These are phyloP conservation scores for Clarireedia homoeocarpa DNA, from an alignment of 2,329 filamentous ascomycete species.

Conservation along the genomic window DNA sequence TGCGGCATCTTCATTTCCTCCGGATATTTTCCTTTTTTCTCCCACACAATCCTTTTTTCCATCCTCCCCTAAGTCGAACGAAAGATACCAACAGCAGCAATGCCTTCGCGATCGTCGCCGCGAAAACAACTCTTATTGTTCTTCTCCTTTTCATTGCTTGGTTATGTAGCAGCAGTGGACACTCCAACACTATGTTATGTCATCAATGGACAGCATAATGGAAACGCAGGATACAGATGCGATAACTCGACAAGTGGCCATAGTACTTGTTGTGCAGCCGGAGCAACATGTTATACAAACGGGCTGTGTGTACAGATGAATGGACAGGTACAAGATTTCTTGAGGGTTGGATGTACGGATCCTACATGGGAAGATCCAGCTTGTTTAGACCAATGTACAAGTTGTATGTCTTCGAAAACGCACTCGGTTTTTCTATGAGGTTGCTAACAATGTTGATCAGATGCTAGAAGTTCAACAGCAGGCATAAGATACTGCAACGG, in stretches of 20 bases:
- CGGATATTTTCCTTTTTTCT: no score
- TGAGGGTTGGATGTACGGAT: conserved; percentile 24
- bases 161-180: background rate
- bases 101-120: background rate
- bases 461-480: conserved; percentile 14
- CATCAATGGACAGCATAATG: conserved; percentile 12
- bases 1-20: no score
- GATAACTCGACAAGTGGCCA: conserved; percentile 19
- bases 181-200: conserved; percentile 18
- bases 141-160: background rate
- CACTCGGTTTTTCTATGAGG: background rate
- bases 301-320: conserved; percentile 19
- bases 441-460: conserved; percentile 1
- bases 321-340: conserved; percentile 15
- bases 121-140: background rate
- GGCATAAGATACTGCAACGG: conserved; percentile 19
- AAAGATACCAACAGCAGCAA: background rate
- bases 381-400: conserved; percentile 18
- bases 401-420: conserved; percentile 11
- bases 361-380: conserved; percentile 18
- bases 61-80: background rate
- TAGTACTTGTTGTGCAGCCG: conserved; percentile 15
- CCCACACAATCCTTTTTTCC: no score
- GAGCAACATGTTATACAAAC: conserved; percentile 20
- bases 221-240: conserved; percentile 14